Conservation (phyloP, 805 yeast species). For the Pichia phayaonensis region DNA sequence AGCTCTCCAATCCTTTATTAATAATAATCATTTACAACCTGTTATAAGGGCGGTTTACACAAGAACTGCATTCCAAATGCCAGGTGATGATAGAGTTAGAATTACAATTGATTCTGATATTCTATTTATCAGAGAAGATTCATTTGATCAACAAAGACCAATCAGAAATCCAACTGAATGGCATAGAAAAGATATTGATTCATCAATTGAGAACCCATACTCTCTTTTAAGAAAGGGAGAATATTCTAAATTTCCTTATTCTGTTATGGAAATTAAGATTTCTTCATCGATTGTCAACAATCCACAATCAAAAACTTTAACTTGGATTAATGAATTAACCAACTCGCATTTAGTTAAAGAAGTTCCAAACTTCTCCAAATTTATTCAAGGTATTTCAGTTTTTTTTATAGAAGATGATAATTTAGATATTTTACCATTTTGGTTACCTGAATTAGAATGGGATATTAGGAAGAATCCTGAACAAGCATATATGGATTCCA, state of each 20-base stretch:
- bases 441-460: conserved; percentile 85
- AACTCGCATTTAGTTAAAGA: conserved; percentile 82
- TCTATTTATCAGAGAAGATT: conserved; percentile 80
- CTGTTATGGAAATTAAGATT: conserved; percentile 78
- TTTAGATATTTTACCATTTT: conserved; percentile 83
- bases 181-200: conserved; percentile 91
- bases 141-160: conserved; percentile 78
- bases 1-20: conserved; percentile 55
- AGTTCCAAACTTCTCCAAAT: conserved; percentile 89
- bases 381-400: conserved; percentile 86
- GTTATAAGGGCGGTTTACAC: conserved; percentile 79
- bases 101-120: conserved; percentile 87
- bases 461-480: conserved; percentile 75
- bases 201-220: conserved; percentile 60
- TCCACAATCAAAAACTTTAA: conserved; percentile 37
- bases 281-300: conserved; percentile 39
- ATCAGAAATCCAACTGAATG: conserved; percentile 82
- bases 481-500: conserved; percentile 65
- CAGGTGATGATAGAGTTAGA: conserved; percentile 91
- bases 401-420: conserved; percentile 86
- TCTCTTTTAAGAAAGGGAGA: conserved; percentile 80
- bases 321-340: conserved; percentile 85
- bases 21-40: conserved; percentile 68
- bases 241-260: conserved; percentile 71
- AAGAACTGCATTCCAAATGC: conserved; percentile 95